Base-by-base conservation (phyloP, 768 basidiomycete genomes). In the Collybia mongolica region DNA sequence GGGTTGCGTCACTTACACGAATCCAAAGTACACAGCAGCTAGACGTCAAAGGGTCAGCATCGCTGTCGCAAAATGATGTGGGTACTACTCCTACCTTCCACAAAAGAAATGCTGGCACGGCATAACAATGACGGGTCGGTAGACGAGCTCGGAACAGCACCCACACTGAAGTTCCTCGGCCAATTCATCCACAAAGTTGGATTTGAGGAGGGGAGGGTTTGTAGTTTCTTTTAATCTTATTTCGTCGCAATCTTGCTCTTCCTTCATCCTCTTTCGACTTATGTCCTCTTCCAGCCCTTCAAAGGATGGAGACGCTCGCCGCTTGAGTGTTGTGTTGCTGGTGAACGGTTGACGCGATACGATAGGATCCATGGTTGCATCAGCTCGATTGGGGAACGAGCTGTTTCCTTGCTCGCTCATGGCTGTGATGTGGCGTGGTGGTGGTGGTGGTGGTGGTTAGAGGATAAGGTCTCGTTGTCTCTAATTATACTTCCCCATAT, bases 91-190 rank as follows among this genome's bases (percentile, higher is more conserved):
- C 51, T 67, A 90, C 89, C 90, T 91, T 66, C 91, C 91, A 60
- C 91, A 93, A 63, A 92, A 93, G 75, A 88, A 91, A 74, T 93
- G 91, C 58, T 92, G 88, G 65, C 91, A 93, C 24, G 91, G 91
- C 29, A 79, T 75, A 45, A 93, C 88, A 23, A 91, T 72, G 14
- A 93, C 90, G 2, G 91, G 91, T 52, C 81, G 75, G 67, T 93
- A 91, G 51, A 88, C 84, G 38, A 93, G 74, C 51, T 82, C 90
- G 15, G 88, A 79, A 66, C 91, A 93, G 63, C 91, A 93, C 18
- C 88, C 91, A 58, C 91, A 93, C 56, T 90, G 85, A 36, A 93
- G 76, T 63, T 92, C 90, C 60, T 87, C 76, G 22, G 76, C 80
- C 47, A 91, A 68, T 56, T 86, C 80, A 37, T 86, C 82, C 19